phyloP scores from a whole-genome alignment of 176 grass and related monocot genomes.

The Phoenix roebelenii region DNA sequence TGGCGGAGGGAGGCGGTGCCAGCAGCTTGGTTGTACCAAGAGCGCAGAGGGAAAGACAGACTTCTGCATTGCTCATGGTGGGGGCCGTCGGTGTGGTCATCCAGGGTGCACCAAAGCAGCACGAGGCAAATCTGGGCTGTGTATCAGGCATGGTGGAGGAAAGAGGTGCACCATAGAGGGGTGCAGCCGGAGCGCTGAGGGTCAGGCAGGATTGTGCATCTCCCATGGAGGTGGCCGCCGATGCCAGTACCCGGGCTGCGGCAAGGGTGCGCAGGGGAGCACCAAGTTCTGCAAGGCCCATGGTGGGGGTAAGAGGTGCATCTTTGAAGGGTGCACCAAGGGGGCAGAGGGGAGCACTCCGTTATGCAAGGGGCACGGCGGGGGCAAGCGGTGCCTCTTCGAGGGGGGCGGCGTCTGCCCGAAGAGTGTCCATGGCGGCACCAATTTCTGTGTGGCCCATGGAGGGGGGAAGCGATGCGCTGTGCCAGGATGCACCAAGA shows the following conservation, averaged over 20 bases:
- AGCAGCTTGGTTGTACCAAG: constrained; percentile 80
- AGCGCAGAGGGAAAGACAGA: constrained; percentile 89
- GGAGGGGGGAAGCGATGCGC: constrained; percentile 69
- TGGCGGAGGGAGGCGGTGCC: constrained; percentile 72
- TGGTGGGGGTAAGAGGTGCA: constrained; percentile 75
- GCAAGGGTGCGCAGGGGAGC: constrained; percentile 74
- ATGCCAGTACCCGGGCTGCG: constrained; percentile 49
- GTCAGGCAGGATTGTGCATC: constrained; percentile 69
- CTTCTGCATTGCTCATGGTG: constrained; percentile 79
- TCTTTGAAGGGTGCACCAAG: constrained; percentile 62
- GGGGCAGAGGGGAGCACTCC: constrained; percentile 79
- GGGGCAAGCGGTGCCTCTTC: constrained; percentile 74
- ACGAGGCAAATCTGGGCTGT: constrained; percentile 62
- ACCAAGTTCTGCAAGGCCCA: constrained; percentile 85
- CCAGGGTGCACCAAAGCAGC: constrained; percentile 52
- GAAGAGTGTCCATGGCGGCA: constrained; percentile 78
- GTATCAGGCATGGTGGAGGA: constrained; percentile 76
- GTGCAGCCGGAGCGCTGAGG: constrained; percentile 62
- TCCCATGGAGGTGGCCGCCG: constrained; percentile 79
- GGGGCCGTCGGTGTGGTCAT: constrained; percentile 42
- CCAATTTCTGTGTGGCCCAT: constrained; percentile 76
- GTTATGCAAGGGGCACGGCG: constrained; percentile 74
- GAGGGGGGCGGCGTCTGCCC: constrained; percentile 60
- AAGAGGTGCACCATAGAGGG: constrained; percentile 71
- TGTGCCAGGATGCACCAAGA: constrained; percentile 56